A percentile compares a stretch with the other conserved stretches of the same genome.
phyloP scores from a whole-genome alignment of 78 protist genomes.

The Cavenderia fasciculata region DNA sequence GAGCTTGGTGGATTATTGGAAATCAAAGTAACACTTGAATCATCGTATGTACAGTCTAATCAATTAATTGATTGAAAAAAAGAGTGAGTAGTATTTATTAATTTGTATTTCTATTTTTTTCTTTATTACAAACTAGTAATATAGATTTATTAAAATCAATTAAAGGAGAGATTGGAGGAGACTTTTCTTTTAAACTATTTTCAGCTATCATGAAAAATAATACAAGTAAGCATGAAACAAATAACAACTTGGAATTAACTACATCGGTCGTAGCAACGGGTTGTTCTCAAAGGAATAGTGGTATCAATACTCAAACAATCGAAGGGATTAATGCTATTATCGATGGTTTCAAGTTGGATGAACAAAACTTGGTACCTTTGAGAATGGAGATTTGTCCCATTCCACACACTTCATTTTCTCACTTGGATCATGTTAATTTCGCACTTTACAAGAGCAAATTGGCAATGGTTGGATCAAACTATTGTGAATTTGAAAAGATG shows the following conservation, averaged over 20 bases:
- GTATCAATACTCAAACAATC: not conserved
- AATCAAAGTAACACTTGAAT: not conserved
- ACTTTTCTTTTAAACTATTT: not conserved
- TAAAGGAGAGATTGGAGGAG: not conserved
- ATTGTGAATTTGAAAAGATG: constrained; percentile 22
- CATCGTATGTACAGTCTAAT: not conserved
- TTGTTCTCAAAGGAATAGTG: not conserved
- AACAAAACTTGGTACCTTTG: not conserved
- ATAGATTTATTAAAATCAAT: not conserved
- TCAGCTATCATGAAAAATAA: not conserved
- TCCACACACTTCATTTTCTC: not conserved
- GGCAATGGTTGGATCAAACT: not conserved
- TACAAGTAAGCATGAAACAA: not conserved
- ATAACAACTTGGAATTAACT: not conserved
- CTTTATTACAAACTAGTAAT: not conserved
- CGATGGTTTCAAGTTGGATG: not conserved
- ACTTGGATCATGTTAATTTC: not conserved
- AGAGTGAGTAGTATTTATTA: not conserved
- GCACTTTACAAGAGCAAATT: not conserved
- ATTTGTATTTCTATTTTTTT: not conserved
- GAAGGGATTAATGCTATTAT: not conserved
- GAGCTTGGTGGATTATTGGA: constrained; percentile 8
- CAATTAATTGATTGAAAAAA: not conserved
- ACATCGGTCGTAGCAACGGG: not conserved
- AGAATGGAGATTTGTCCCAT: not conserved